A percentile compares a stretch with the other conserved stretches of the same genome.
phyloP scores from a whole-genome alignment of 1,284 basidiomycete genomes.

The Rhodotorula sp. region DNA sequence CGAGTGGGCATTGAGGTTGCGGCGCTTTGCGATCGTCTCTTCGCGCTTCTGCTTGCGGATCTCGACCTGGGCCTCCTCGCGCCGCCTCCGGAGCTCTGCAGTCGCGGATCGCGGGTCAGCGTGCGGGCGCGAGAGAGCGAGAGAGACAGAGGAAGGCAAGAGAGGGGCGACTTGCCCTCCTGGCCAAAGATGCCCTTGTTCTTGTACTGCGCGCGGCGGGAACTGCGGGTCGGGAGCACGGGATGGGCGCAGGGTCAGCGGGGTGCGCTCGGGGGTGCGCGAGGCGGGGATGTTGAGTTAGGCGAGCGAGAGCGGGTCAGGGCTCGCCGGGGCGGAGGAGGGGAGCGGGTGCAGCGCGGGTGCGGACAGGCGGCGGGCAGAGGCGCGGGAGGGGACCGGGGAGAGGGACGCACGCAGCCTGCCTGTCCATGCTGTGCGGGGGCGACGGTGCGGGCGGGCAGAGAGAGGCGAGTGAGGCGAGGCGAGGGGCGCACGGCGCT shows the following conservation, averaged over 20 bases:
- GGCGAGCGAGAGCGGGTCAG: neutral
- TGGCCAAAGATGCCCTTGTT: constrained; percentile 76
- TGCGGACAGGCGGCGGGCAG: neutral
- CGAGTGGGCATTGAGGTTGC: constrained; percentile 78
- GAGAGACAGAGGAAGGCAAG: too few relatives aligned
- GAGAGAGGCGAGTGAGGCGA: neutral
- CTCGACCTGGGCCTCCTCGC: constrained; percentile 96
- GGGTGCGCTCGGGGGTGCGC: neutral
- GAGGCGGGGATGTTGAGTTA: neutral
- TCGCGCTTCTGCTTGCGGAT: constrained; percentile 95
- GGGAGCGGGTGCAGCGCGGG: neutral
- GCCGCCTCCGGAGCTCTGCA: constrained; percentile 73
- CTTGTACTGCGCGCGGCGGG: constrained; percentile 59
- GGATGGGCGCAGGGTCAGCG: neutral
- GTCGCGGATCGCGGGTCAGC: constrained; percentile 50
- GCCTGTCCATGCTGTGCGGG: constrained; percentile 27
- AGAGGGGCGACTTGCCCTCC: constrained; percentile 53
- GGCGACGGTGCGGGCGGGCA: neutral
- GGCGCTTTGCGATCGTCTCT: constrained; percentile 93
- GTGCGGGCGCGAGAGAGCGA: neutral
- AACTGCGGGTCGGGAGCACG: constrained; percentile 4
- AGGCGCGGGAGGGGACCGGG: neutral
- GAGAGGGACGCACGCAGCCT: constrained; percentile 27
- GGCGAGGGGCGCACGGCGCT: neutral
- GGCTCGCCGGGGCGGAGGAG: neutral